phyloP scores from a whole-genome alignment of 2,329 filamentous ascomycete genomes.

The Fusarium nanum region DNA sequence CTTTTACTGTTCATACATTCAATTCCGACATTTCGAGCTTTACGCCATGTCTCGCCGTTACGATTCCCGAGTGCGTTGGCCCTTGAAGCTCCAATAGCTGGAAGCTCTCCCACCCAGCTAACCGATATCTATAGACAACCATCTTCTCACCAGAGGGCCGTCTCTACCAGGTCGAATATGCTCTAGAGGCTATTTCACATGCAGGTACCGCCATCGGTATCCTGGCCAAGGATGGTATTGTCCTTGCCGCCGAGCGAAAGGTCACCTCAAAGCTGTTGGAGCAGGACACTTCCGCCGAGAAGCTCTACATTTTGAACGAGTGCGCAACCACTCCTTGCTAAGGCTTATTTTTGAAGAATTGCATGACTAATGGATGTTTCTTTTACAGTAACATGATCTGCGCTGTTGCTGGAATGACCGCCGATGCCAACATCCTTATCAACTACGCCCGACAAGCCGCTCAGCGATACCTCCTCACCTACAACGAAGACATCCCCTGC shows the following conservation, averaged over 20 bases:
- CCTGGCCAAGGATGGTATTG: constrained; percentile 97
- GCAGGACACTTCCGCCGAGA: constrained; percentile 99
- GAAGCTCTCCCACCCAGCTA: constrained; percentile 42
- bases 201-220: constrained; percentile 97
- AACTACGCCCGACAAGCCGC: constrained; percentile 98
- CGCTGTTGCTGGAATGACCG: constrained; percentile 98
- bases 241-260: constrained; percentile 97
- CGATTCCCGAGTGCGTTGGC: constrained; percentile 85
- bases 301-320: constrained; percentile 99
- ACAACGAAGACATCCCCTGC: constrained; percentile 99
- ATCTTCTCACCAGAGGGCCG: constrained; percentile 99
- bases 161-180: constrained; percentile 99
- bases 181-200: constrained; percentile 97
- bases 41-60: constrained; percentile 91
- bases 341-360: background rate
- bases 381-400: constrained; percentile 95
- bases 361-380: constrained; percentile 17
- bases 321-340: constrained; percentile 59
- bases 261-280: constrained; percentile 99
- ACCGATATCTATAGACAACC: constrained; percentile 76
- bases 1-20: background rate
- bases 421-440: constrained; percentile 99
- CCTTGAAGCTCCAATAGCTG: constrained; percentile 32
- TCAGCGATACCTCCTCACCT: constrained; percentile 97
- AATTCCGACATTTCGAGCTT: constrained; percentile 15